Evolutionary conservation across 805 yeast species (phyloP), one percentile per base, ranked within the genome.

Genomic region (Starmerella geochares): DNA sequence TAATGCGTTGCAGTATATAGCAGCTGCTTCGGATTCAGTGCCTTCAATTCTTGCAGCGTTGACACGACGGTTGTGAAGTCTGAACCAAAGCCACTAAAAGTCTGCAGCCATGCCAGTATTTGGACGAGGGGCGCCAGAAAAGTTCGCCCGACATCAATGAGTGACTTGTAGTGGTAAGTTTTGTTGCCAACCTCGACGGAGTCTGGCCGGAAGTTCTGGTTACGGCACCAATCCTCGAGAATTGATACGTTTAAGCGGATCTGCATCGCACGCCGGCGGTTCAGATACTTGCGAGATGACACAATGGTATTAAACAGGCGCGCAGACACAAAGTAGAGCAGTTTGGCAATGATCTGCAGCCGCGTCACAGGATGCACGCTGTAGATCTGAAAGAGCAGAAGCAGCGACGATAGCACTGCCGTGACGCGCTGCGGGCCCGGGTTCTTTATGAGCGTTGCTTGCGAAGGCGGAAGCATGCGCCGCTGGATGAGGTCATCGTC

Each of bases 171-270:
- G 24, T 33, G 27, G 46, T 58, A 58, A 46, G 58, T 61, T 38
- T 60, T 62, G 28, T 57, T 56, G 21, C 64, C 57, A 19, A 49
- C 27, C 31, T 43, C 51, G n/a, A 45, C 47, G 5, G 54, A 24
- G 48, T 63, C 65, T 13, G 78, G 77, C 25, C 71, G 71, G 56
- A 75, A 69, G 59, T 79, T 78, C 57, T 80, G 82, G 5, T 77
- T 72, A 52, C 94, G 76, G 27, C 90, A 75, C 99, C 99, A 92
- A 61, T 92, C 96, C 65, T 92, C 96, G 39, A 92, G 67, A 4
- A 83, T 76, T 0, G 96, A 86, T 9, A 92, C 60, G 59, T 92
- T 92, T 48, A 92, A 74, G 49, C 96, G 71, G 41, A 92, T 81
- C 62, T 92, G 97, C 66, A 92, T 78, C 0, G 96, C 97, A 54